A percentile compares a stretch with the other conserved stretches of the same genome.
Evolutionary conservation across 805 yeast species (phyloP).

Genomic region (Candida xiaguanensis): DNA sequence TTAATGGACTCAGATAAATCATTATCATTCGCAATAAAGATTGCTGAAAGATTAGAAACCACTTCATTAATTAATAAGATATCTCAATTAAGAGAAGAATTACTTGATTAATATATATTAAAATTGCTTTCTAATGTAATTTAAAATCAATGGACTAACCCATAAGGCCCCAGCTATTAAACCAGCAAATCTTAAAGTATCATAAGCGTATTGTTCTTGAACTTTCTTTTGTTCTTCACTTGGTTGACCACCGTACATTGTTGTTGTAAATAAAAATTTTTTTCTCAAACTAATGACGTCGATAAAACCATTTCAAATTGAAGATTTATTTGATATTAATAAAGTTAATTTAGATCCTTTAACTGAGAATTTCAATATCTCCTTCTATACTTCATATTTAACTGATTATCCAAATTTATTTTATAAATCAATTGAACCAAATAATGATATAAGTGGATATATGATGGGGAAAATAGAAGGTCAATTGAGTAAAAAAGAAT

Average conservation of each 20-base stretch:
- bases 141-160: constrained; percentile 52
- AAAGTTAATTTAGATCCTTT: constrained; percentile 80
- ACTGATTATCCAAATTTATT: constrained; percentile 85
- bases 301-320: constrained; percentile 79
- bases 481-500: constrained; percentile 53
- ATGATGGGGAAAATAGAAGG: constrained; percentile 99
- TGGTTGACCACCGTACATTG: constrained; percentile 48
- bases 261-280: neutral
- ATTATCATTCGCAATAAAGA: constrained; percentile 75
- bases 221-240: constrained; percentile 64
- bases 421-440: constrained; percentile 61
- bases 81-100: constrained; percentile 34
- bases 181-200: constrained; percentile 58
- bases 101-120: constrained; percentile 20
- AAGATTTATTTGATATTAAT: constrained; percentile 72
- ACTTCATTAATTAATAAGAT: constrained; percentile 34
- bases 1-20: constrained; percentile 77
- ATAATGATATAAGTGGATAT: constrained; percentile 52
- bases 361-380: constrained; percentile 86
- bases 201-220: constrained; percentile 59
- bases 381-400: constrained; percentile 80
- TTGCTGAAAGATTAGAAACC: constrained; percentile 63
- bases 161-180: constrained; percentile 64
- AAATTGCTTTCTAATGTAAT: constrained; percentile 49
- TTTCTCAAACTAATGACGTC: constrained; percentile 62